Evolutionary conservation across 176 grass and related monocot species (phyloP), one percentile per base, ranked within the genome.

Genomic region (Oryza glaberrima): DNA sequence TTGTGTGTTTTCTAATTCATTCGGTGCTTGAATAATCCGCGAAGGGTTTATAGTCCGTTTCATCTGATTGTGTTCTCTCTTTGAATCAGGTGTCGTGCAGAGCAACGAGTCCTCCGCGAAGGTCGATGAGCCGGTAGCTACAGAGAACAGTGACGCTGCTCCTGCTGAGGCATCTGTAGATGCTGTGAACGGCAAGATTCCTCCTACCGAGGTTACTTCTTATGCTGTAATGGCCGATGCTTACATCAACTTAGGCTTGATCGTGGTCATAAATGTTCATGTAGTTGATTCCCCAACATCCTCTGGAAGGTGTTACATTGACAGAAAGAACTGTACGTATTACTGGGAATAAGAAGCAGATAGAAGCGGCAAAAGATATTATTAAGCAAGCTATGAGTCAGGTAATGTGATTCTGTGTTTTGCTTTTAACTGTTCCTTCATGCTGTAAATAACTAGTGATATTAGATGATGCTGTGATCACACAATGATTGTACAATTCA

Each of bases 271-370:
- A 63, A 52, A 34, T 85, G 70, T 74, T 82, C 56, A 65, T 87
- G 86, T 91, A 99, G 94, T 82, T 99, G 61, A 87, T 99, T 82
- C 92, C 91, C 20, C 90, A 90, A 88, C 91, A 99, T 88, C 86
- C 88, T 63, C 90, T 92, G 5, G 94, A 94, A 54, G 97, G 92
- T 68, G 89, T 93, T 84, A 84, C 88, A 30, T 88, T 90, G 52
- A 92, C 88, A 46, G 97, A 96, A 88, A 96, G 97, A 79, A 94
- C 79, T 60, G 94, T 99, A 30, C 85, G 90, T 43, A 20, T 99
- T 84, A 92, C 88, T 91, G 94, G 97, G 84, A 89, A 90, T 76
- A 99, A 87, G 90, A 91, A 89, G 79, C 97, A 96, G 84, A 94
- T 99, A 77, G 97, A 99, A 84, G 79, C 75, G 73, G 97, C 92